phyloP scores from a whole-genome alignment of 306 rosid genomes.

The Morella rubra region DNA sequence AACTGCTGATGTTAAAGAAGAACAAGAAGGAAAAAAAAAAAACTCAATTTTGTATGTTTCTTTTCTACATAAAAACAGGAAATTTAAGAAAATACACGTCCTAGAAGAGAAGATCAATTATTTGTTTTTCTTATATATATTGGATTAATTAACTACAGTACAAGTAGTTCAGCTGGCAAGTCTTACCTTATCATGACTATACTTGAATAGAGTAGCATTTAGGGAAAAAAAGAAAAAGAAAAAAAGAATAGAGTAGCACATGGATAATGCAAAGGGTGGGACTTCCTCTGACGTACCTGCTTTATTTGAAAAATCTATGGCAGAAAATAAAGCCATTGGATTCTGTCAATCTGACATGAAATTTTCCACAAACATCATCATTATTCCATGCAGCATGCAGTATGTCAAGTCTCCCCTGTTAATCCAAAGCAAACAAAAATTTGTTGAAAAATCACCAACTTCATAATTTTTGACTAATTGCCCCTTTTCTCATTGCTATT shows the following conservation, averaged over 20 bases:
- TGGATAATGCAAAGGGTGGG: slow-evolving; percentile 34
- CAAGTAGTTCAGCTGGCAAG: not conserved
- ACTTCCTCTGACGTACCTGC: slow-evolving; percentile 23
- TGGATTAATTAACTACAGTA: not conserved
- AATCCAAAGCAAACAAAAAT: slow-evolving; percentile 21
- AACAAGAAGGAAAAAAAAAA: no score
- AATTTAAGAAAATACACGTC: no score
- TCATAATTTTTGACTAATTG: not conserved
- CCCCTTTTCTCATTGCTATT: not conserved
- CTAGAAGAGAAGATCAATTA: not conserved
- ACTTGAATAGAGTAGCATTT: slow-evolving; percentile 42
- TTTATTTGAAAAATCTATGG: slow-evolving; percentile 40
- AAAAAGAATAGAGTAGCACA: no score
- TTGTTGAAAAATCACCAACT: not conserved
- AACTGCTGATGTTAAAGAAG: not conserved
- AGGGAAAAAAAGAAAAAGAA: no score
- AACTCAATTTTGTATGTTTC: not conserved
- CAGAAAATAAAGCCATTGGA: slow-evolving; percentile 33
- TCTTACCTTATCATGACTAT: slow-evolving; percentile 33
- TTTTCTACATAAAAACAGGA: not conserved
- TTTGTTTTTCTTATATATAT: not conserved
- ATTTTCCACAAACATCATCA: slow-evolving; percentile 53
- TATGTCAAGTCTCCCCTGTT: slow-evolving; percentile 17
- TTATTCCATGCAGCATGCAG: slow-evolving; percentile 32
- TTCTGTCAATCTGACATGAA: slow-evolving; percentile 27